A percentile compares a stretch with the other conserved stretches of the same genome.
These are phyloP conservation scores for Wallacemonas sp. DNA, from an alignment of 208 protist genomes.

Conservation along the genomic window DNA sequence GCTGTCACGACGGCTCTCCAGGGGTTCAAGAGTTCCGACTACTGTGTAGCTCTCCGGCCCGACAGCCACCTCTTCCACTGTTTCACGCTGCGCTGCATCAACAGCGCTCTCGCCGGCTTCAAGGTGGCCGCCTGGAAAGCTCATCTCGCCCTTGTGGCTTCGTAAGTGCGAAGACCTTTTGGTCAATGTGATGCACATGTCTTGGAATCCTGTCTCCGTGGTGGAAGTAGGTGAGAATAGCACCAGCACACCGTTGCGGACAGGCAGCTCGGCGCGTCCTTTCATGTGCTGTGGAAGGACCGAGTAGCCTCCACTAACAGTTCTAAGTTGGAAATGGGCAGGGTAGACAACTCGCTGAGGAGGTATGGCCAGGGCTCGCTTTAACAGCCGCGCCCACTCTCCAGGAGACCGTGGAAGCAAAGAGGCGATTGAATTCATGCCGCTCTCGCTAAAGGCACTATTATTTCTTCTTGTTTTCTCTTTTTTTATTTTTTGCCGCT, in stretches of 20 bases:
- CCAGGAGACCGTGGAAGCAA: conserved; percentile 49
- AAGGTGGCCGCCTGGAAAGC: conserved; percentile 75
- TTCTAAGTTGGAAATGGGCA: conserved; percentile 64
- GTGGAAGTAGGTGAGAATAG: conserved; percentile 58
- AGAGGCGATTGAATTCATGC: conserved; percentile 8
- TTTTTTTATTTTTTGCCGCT: too few species aligned
- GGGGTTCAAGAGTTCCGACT: conserved; percentile 55
- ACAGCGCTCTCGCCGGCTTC: conserved; percentile 52
- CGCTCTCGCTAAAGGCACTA: too few species aligned
- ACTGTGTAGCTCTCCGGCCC: conserved; percentile 38
- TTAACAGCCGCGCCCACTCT: conserved; percentile 60
- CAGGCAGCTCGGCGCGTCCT: background rate
- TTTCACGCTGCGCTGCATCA: conserved; percentile 71
- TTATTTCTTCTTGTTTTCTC: too few species aligned
- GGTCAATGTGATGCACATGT: conserved; percentile 87
- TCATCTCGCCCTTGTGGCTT: conserved; percentile 76
- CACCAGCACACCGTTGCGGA: conserved; percentile 58
- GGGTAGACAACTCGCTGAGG: conserved; percentile 48
- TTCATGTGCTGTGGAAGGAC: conserved; percentile 1
- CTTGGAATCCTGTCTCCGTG: conserved; percentile 42
- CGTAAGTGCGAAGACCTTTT: conserved; percentile 61
- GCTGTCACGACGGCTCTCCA: conserved; percentile 27
- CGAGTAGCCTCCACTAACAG: background rate
- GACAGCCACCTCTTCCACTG: conserved; percentile 79
- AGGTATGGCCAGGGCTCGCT: conserved; percentile 35